Base-by-base conservation (phyloP, 2,329 filamentous ascomycete species). In the Alternaria tenuissima region DNA sequence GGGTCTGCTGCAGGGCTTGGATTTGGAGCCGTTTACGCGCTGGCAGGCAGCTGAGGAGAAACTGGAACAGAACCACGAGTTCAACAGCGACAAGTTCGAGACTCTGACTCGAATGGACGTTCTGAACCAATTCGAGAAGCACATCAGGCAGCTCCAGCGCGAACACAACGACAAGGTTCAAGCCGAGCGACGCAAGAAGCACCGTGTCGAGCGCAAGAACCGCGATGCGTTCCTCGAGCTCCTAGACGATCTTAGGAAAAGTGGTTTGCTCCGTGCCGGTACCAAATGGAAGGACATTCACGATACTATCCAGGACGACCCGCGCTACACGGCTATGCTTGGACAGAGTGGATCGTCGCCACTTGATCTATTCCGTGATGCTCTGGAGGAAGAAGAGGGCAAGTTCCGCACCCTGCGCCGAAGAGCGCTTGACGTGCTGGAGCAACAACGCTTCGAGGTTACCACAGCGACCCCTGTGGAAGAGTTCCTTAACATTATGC, bases 301-400 rank as follows among this genome's bases (percentile, higher is more conserved):
- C 67, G 88, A 91, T 0, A 77, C 90, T 48, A 86, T 99, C 68
- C 87, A 91, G 69, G 84, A 91, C 56, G 95, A 99, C 72, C 86
- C 90, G 48, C 91, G 94, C 67, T 98, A 97, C 79, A 85, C 84
- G 69, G 89, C 88, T 65, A 93, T 97, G 84, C 86, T 94, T 61
- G 94, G 93, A 52, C 92, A 96, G 75, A 81, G 87, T 59, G 94
- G 94, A 57, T 97, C 94, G 5, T 91, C 88, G 5, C 92, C 95
- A 14, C 85, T 97, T 66, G 93, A 98, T 72, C 84, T 99, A 7
- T 98, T 99, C 82, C 97, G 94, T 93, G 95, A 99, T 76, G 84
- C 94, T 48, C 86, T 98, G 26, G 95, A 98, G 77, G 93, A 97
- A 77, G 93, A 98, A 78, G 94, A 99, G 74, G 88, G 91, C 59